A percentile compares a stretch with the other conserved stretches of the same genome.
Evolutionary conservation across 1,284 basidiomycete genomes (phyloP).

Genomic region (Rhodotorula sp.): DNA sequence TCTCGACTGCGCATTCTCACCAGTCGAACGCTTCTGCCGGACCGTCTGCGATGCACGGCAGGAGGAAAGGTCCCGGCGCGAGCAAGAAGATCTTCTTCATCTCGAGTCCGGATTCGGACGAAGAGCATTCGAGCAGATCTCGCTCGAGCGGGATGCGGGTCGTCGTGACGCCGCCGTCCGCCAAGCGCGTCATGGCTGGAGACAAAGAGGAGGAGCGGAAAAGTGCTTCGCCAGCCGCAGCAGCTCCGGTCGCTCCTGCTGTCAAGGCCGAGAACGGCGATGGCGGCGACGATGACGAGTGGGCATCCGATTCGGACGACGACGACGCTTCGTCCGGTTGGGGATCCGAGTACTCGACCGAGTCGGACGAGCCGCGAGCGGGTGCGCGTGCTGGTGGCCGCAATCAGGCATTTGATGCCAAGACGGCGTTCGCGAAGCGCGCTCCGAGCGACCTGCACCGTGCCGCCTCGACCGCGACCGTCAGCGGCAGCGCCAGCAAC

Average conservation of each 20-base stretch:
- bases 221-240: neutral
- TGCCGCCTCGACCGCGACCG: conserved; percentile 17
- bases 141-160: conserved; percentile 7
- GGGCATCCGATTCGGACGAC: conserved; percentile 22
- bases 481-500: neutral
- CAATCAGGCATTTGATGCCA: neutral
- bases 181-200: neutral
- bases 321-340: conserved; percentile 35
- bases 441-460: conserved; percentile 11
- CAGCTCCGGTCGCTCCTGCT: neutral
- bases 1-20: conserved; percentile 4
- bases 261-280: neutral
- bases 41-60: neutral
- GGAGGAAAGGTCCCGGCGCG: conserved; percentile 14
- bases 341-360: conserved; percentile 40
- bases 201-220: neutral
- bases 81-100: conserved; percentile 44
- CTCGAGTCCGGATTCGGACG: conserved; percentile 40
- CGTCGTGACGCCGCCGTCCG: conserved; percentile 18
- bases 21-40: neutral
- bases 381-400: neutral
- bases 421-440: conserved; percentile 5
- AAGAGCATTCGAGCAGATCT: conserved; percentile 27
- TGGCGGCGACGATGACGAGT: conserved; percentile 26
- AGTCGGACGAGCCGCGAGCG: conserved; percentile 30